Conservation (phyloP, 257 asterid genomes). For the Solanum dulcamara region DNA sequence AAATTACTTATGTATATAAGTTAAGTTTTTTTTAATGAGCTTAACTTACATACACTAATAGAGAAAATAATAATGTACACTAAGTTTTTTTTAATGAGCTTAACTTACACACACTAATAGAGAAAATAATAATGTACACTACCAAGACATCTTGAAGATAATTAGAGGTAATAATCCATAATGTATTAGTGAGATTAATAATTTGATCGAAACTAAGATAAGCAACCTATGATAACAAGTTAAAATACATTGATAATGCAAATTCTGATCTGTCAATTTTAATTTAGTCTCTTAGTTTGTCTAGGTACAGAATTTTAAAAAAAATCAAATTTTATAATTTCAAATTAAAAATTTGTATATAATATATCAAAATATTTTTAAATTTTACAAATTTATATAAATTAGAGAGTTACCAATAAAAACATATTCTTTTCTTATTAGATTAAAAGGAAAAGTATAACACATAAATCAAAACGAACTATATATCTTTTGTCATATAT, state of each 20-base stretch:
- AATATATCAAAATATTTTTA: too few relatives aligned
- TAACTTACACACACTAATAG: too few relatives aligned
- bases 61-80: background rate
- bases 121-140: background rate
- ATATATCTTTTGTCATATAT: background rate
- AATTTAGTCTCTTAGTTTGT: background rate
- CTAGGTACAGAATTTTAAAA: background rate
- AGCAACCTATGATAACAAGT: background rate
- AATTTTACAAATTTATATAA: too few relatives aligned
- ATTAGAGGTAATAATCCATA: background rate
- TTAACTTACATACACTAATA: background rate
- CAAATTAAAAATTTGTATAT: too few relatives aligned
- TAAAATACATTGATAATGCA: background rate
- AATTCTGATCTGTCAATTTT: background rate
- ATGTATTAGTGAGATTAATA: background rate
- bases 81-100: too few relatives aligned
- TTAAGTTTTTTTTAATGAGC: background rate
- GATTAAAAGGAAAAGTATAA: too few relatives aligned
- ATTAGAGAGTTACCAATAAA: too few relatives aligned
- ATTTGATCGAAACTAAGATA: background rate
- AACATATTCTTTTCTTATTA: too few relatives aligned
- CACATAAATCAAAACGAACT: background rate
- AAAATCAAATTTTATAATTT: too few relatives aligned
- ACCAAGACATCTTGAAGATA: background rate
- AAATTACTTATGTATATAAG: too few relatives aligned